Percentiles rank a stretch among this genome's conserved stretches.
Evolutionary conservation across 1,139 yeast genomes (phyloP).

Genomic region (Sugiyamaella castrensis): DNA sequence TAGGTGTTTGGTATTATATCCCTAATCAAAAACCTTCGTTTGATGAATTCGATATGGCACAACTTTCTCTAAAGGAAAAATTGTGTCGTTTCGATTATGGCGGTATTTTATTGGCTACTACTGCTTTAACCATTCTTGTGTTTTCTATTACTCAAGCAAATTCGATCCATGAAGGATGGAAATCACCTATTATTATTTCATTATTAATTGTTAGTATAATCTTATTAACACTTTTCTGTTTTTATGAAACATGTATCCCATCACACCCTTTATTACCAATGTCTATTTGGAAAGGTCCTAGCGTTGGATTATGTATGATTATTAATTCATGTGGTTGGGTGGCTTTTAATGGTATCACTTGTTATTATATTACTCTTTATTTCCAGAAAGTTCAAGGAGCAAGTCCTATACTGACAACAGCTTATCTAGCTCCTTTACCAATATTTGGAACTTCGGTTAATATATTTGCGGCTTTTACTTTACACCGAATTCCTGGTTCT

Average conservation of each 20-base stretch:
- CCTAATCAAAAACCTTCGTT: slow-evolving; percentile 32
- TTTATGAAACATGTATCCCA: slow-evolving; percentile 42
- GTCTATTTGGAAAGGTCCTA: slow-evolving; percentile 39
- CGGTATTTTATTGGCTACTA: slow-evolving; percentile 41
- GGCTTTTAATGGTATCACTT: slow-evolving; percentile 40
- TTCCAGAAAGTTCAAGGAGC: slow-evolving; percentile 40
- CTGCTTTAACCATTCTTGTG: slow-evolving; percentile 41
- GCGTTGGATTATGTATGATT: slow-evolving; percentile 41
- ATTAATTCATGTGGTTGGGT: slow-evolving; percentile 41
- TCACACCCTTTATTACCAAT: slow-evolving; percentile 46
- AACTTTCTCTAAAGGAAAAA: slow-evolving; percentile 20
- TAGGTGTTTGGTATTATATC: slow-evolving; percentile 32
- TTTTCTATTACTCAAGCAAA: slow-evolving; percentile 45
- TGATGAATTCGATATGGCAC: no score
- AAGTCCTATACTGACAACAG: slow-evolving; percentile 42
- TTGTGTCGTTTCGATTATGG: slow-evolving; percentile 39
- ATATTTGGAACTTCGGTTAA: slow-evolving; percentile 41
- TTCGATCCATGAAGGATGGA: slow-evolving; percentile 42
- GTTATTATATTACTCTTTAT: slow-evolving; percentile 41
- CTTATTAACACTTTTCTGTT: slow-evolving; percentile 36
- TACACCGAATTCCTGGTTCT: slow-evolving; percentile 43
- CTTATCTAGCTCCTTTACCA: slow-evolving; percentile 41
- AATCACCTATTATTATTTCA: slow-evolving; percentile 45
- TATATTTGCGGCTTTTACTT: slow-evolving; percentile 43
- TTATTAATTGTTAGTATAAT: slow-evolving; percentile 41